Conservation (phyloP, 148 eudicot genomes). For the Arctostaphylos glauca region DNA sequence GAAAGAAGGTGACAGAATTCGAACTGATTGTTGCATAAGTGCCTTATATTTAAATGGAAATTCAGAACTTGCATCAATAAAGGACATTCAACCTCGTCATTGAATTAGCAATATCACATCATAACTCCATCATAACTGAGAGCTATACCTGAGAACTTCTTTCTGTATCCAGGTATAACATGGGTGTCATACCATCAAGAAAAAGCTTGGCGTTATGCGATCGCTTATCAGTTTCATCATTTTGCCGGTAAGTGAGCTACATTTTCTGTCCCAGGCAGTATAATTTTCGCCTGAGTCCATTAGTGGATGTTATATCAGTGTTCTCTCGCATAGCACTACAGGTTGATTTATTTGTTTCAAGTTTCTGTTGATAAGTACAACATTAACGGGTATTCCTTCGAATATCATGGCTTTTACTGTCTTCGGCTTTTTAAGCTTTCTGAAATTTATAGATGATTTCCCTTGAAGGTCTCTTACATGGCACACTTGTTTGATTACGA, state of each 20-base stretch:
- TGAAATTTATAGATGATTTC: conserved; percentile 1
- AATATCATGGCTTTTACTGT: neutral
- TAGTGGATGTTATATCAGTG: neutral
- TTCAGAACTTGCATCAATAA: neutral
- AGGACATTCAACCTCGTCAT: neutral
- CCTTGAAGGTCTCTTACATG: neutral
- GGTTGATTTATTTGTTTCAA: neutral
- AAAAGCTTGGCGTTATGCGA: conserved; percentile 81
- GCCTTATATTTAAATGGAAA: neutral
- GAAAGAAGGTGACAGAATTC: neutral
- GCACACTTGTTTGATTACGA: neutral
- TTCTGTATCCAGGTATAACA: conserved; percentile 66
- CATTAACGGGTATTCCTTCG: neutral
- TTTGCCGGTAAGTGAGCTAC: conserved; percentile 65
- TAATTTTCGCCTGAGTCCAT: too few relatives aligned
- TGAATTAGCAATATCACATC: neutral
- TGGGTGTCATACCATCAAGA: conserved; percentile 79
- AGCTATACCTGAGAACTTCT: neutral
- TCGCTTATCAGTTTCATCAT: conserved; percentile 64
- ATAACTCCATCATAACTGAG: neutral
- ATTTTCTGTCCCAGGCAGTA: neutral
- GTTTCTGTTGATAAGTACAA: neutral
- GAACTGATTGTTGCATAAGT: neutral
- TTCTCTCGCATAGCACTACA: neutral
- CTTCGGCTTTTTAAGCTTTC: neutral